Evolutionary conservation across 306 rosid genomes (phyloP).

Genomic region (Glycine tomentella): DNA sequence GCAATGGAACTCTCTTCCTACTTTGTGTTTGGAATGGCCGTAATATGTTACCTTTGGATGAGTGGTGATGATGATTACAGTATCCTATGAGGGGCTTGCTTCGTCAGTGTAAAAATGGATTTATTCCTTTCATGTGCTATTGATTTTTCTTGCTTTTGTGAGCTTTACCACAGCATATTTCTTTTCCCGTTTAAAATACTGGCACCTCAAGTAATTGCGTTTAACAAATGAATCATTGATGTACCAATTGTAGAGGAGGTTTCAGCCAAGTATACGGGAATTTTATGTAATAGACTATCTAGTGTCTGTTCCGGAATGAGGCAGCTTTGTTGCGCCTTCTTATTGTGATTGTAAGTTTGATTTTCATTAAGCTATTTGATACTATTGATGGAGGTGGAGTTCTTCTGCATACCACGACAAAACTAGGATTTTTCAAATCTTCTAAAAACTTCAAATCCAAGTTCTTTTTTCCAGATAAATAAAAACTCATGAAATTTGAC

Average conservation of each 20-base stretch:
- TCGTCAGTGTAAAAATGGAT: conserved; percentile 47
- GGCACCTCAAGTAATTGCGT: neutral
- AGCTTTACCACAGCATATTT: conserved; percentile 14
- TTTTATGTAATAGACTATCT: neutral
- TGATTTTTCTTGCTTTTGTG: conserved; percentile 7
- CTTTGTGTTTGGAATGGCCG: conserved; percentile 66
- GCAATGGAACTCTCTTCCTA: conserved; percentile 84
- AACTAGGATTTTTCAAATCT: neutral
- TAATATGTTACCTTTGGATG: conserved; percentile 68
- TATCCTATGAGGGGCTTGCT: conserved; percentile 53
- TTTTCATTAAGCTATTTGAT: neutral
- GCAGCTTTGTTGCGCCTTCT: neutral
- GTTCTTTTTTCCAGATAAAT: neutral
- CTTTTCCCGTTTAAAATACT: neutral
- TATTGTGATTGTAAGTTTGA: conserved; percentile 6
- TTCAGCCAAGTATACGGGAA: neutral
- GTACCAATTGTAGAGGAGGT: neutral
- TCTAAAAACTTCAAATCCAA: neutral
- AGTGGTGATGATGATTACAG: conserved; percentile 61
- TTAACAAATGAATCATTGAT: conserved; percentile 7
- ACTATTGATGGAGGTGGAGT: neutral
- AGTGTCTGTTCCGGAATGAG: neutral
- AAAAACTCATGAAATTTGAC: neutral
- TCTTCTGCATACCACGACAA: neutral
- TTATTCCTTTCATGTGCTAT: conserved; percentile 19